These are phyloP conservation scores for Falciphora oryzae DNA, from an alignment of 2,329 filamentous ascomycete genomes.

Conservation along the genomic window DNA sequence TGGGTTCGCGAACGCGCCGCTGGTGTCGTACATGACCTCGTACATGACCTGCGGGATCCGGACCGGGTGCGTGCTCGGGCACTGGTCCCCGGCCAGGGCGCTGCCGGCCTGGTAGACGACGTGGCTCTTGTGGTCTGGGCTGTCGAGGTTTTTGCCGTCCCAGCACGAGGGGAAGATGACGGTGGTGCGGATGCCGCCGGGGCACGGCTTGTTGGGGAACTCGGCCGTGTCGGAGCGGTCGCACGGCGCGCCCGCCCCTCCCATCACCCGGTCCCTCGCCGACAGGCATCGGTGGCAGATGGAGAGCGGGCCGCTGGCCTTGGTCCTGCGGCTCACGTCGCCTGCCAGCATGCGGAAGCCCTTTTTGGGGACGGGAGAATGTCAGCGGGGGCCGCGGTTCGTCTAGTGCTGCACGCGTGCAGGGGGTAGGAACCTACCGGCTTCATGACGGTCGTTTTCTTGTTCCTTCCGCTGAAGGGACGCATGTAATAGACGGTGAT, in stretches of 20 bases:
- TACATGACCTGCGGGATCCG: slow-evolving; percentile 9
- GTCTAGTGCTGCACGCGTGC: slow-evolving; percentile 29
- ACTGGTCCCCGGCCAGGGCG: slow-evolving; percentile 3
- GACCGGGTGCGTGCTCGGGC: slow-evolving; percentile 6
- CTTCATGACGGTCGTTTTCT: background rate
- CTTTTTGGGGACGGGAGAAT: slow-evolving; percentile 41
- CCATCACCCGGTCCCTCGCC: background rate
- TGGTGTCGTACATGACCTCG: slow-evolving; percentile 9
- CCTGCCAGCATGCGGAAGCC: slow-evolving; percentile 64
- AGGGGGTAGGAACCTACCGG: slow-evolving; percentile 31
- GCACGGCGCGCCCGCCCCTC: slow-evolving; percentile 5
- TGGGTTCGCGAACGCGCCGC: slow-evolving; percentile 1
- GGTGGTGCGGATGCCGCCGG: slow-evolving; percentile 6
- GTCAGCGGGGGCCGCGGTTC: slow-evolving; percentile 36
- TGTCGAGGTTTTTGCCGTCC: slow-evolving; percentile 38
- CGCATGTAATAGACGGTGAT: slow-evolving; percentile 42
- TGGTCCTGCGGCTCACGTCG: slow-evolving; percentile 43
- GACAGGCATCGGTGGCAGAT: slow-evolving; percentile 7
- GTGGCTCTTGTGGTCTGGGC: slow-evolving; percentile 32
- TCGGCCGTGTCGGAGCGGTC: background rate
- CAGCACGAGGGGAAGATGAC: slow-evolving; percentile 33
- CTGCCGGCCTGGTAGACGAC: slow-evolving; percentile 2
- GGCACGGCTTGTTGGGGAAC: slow-evolving; percentile 8
- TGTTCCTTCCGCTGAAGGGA: background rate
- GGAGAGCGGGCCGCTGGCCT: slow-evolving; percentile 32